phyloP scores from a whole-genome alignment of 108 stramenopile genomes.

The Cyclotella choctawhatcheeana region DNA sequence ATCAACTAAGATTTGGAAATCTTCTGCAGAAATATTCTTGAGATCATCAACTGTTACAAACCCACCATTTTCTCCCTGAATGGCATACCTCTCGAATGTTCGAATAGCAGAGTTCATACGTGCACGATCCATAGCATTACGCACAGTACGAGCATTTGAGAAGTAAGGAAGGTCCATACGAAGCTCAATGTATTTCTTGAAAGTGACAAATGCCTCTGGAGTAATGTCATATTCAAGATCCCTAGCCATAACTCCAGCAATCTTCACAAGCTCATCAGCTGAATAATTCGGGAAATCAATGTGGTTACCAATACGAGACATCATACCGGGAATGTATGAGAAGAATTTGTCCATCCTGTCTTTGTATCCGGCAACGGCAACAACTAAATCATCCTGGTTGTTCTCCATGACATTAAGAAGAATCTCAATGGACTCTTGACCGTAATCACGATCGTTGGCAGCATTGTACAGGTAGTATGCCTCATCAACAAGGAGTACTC shows the following conservation, averaged over 20 bases:
- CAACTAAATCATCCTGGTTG: constrained; percentile 97
- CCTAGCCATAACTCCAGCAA: constrained; percentile 91
- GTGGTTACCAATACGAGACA: constrained; percentile 98
- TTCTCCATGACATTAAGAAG: constrained; percentile 98
- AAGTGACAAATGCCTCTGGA: constrained; percentile 66
- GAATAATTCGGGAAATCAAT: constrained; percentile 99
- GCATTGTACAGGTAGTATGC: constrained; percentile 99
- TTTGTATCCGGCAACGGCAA: constrained; percentile 98
- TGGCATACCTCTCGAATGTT: constrained; percentile 93
- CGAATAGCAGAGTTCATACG: constrained; percentile 97
- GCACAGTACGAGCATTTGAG: constrained; percentile 98
- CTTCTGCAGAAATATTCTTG: constrained; percentile 83
- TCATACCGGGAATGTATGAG: constrained; percentile 99
- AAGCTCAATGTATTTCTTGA: constrained; percentile 91
- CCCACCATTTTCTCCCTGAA: constrained; percentile 85
- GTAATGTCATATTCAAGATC: constrained; percentile 93
- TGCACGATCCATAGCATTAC: constrained; percentile 98
- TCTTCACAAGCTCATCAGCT: constrained; percentile 93
- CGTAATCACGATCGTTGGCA: constrained; percentile 98
- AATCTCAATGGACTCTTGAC: constrained; percentile 99
- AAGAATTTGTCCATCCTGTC: constrained; percentile 99
- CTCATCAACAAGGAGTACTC: constrained; percentile 97
- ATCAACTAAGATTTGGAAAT: constrained; percentile 96
- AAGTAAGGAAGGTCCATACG: constrained; percentile 97
- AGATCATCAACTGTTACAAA: constrained; percentile 78